These are phyloP conservation scores for Camelina neglecta DNA, from an alignment of 345 rosid genomes.

Conservation along the genomic window DNA sequence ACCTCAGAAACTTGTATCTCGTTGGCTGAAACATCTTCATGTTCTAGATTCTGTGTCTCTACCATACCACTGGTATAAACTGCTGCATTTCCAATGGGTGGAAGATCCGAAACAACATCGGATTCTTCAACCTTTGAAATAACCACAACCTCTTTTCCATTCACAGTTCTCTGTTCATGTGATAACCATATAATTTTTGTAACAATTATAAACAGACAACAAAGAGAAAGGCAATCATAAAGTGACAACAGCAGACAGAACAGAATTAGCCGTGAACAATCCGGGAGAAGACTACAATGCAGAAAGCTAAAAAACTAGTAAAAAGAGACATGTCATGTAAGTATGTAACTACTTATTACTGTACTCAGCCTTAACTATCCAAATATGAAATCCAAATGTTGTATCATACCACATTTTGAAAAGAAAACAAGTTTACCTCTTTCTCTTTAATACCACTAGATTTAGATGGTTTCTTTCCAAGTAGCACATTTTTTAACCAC, in stretches of 20 bases:
- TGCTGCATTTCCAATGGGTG: constrained; percentile 49
- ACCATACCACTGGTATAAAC: constrained; percentile 33
- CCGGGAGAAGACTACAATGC: too few species aligned
- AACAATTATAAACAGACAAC: constrained; percentile 12
- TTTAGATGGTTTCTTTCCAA: constrained; percentile 87
- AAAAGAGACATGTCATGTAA: background rate
- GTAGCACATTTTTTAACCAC: constrained; percentile 81
- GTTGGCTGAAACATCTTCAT: constrained; percentile 48
- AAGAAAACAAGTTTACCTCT: constrained; percentile 56
- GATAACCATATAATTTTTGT: background rate
- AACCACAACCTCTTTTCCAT: constrained; percentile 58
- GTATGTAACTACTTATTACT: background rate
- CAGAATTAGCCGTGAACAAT: background rate
- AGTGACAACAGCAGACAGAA: constrained; percentile 2
- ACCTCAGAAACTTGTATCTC: constrained; percentile 45
- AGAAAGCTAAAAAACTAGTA: background rate
- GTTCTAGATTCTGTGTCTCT: constrained; percentile 51
- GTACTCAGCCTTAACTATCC: background rate
- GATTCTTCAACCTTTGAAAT: constrained; percentile 59
- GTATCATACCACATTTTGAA: background rate
- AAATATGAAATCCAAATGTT: background rate
- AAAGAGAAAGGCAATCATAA: background rate
- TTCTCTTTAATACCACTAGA: constrained; percentile 58
- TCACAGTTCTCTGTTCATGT: constrained; percentile 51
- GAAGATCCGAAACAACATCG: constrained; percentile 52